These are phyloP conservation scores for Exophiala mesophila DNA, from an alignment of 2,329 filamentous ascomycete genomes.

Conservation along the genomic window DNA sequence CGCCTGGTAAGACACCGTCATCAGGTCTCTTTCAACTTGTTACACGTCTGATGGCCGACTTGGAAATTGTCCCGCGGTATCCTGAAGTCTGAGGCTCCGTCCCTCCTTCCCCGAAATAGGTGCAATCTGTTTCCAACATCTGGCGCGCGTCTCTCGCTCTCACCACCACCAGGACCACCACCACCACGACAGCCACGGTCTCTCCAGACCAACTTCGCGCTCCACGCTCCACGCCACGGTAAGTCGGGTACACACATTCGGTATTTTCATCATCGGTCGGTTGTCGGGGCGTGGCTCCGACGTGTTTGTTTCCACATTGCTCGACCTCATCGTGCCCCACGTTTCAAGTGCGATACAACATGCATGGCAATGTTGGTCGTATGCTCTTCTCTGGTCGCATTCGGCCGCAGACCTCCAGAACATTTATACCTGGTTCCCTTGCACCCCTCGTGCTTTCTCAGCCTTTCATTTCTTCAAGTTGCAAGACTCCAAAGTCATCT, in stretches of 20 bases:
- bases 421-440: conserved; percentile 26
- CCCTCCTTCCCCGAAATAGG: conserved; percentile 18
- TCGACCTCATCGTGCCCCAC: conserved; percentile 15
- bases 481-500: conserved; percentile 16
- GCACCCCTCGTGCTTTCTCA: conserved; percentile 21
- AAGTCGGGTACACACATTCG: conserved; percentile 2
- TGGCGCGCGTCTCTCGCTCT: conserved; percentile 17
- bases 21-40: conserved; percentile 11
- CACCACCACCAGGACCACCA: no score
- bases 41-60: conserved; percentile 14
- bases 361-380: conserved; percentile 23
- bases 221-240: conserved; percentile 15
- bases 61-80: conserved; percentile 5
- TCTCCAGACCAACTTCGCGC: neutral
- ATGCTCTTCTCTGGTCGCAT: conserved; percentile 10
- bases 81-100: conserved; percentile 6
- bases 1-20: conserved; percentile 22
- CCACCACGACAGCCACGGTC: no score
- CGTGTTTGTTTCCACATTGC: conserved; percentile 20
- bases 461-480: conserved; percentile 27
- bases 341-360: conserved; percentile 23
- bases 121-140: conserved; percentile 20
- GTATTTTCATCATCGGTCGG: conserved; percentile 19
- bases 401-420: conserved; percentile 19
- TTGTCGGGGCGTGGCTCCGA: conserved; percentile 15